Base-by-base conservation (phyloP, 176 grass and related monocot genomes). In the Raddia guianensis region DNA sequence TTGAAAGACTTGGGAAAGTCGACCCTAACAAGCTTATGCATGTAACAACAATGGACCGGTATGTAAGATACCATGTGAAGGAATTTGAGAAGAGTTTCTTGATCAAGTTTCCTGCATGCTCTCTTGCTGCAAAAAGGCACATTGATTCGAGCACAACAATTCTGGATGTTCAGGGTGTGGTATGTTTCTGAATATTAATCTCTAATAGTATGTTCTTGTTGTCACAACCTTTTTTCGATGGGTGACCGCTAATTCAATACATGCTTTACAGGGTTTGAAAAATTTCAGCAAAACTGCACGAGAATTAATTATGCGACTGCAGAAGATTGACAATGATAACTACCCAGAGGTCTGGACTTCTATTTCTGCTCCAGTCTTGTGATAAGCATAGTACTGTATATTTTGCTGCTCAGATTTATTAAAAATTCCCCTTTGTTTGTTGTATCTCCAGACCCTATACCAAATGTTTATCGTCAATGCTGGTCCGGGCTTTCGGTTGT, bases 381-480 rank as follows among this genome's bases (percentile, higher is more conserved):
- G 15, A 66, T 83, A 45, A 59, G 43, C 44, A 68, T 72, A 63
- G 46, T 60, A 32, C 10, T 46, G 4, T 68, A 12, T 57, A 9
- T 82, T 66, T 12, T 66, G 14, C 74, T 76, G 18, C 49, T 50
- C 5, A 55, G 7, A 47, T 71, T 48, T 82, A 6, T 70, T 79
- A 73, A 73, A 64, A 42, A 59, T 44, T 3, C 3, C 5, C 12
- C 72, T 34, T 60, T 57, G 70, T 47, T 63, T 68, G 32, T 75
- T 70, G 16, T 85, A 20, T 75, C 16, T 85, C 9, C 84, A 98
- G 95, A 98, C 95, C 76, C 76, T 98, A 54, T 82, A 89, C 83
- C 92, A 87, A 86, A 98, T 98, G 95, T 98, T 98, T 67, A 95
- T 98, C 42, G 90, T 98, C 71, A 98, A 98, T 93, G 95, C 95